Evolutionary conservation across 805 yeast genomes (phyloP).

Genomic region (Kodamaea laetipori): DNA sequence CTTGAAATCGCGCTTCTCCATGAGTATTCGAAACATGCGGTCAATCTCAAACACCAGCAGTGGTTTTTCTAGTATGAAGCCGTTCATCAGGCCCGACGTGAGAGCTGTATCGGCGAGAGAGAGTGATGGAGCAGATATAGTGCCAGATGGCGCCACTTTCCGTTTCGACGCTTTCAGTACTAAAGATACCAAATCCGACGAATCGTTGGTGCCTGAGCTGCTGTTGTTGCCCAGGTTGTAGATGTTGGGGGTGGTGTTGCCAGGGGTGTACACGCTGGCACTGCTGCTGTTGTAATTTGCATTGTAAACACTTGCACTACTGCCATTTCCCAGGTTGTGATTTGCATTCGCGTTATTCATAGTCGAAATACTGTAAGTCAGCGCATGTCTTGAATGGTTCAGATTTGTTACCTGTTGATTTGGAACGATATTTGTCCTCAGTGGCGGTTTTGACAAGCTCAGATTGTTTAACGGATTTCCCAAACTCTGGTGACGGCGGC

Average conservation of each 20-base stretch:
- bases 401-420: constrained; percentile 32
- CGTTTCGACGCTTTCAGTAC: constrained; percentile 15
- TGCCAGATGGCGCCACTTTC: constrained; percentile 18
- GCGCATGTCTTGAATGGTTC: constrained; percentile 42
- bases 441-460: constrained; percentile 17
- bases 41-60: constrained; percentile 66
- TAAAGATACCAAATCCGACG: constrained; percentile 19
- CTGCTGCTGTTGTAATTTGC: too few relatives aligned
- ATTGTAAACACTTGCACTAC: too few relatives aligned
- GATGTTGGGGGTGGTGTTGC: too few relatives aligned
- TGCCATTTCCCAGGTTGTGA: constrained; percentile 15
- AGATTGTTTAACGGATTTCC: constrained; percentile 11
- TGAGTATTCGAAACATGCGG: constrained; percentile 71
- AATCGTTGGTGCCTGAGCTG: constrained; percentile 2
- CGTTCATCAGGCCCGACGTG: constrained; percentile 19
- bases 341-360: constrained; percentile 12
- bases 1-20: constrained; percentile 80
- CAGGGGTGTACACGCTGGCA: too few relatives aligned
- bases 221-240: constrained; percentile 4
- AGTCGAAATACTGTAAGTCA: constrained; percentile 39
- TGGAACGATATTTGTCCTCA: constrained; percentile 29
- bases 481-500: constrained; percentile 10
- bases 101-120: constrained; percentile 20
- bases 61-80: constrained; percentile 62
- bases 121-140: constrained; percentile 20